Base-by-base conservation (phyloP, 2,329 filamentous ascomycete genomes). In the Chaetomium sp. region DNA sequence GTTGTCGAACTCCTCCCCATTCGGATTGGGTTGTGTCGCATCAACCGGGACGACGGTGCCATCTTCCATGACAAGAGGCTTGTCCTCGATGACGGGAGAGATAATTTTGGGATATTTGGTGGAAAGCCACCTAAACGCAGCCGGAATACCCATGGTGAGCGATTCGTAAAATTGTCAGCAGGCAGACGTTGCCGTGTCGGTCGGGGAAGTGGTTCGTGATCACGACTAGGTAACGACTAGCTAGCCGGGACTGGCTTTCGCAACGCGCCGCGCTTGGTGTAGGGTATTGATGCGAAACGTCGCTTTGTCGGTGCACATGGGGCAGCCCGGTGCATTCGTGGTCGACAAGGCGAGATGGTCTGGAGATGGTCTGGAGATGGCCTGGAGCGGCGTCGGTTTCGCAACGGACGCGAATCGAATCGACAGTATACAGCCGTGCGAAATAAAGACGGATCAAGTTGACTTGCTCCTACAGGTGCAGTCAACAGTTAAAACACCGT, bases 61-160 rank as follows among this genome's bases (percentile, higher is more conserved):
- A 83, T 97, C 92, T 10, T 85, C 84, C 77, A 98, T 87, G 69
- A 88, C 88, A 63, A 90, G 82, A 10, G 93, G 90, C 70, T 87
- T 83, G 68, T 97, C 92, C 81, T 99, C 95, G 63, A 93, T 85
- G 62, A 99, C 95, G 7, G 90, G 86, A 10, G 91, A 95, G 70
- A 98, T 91, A 75, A 98, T 99, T 81, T 98, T 98, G 67, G 95
- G 95, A 75, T 98, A 97, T 76, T 96, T 98, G 81, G 89, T 91
- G 78, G 92, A 96, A 66, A 98, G 88, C 93, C 93, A 99, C 85
- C 93, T 86, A 78, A 97, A 98, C 70, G 95, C 90, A 67, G 93
- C 93, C 71, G 93, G 93, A 74, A 97, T 93, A 90, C 93, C 93
- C 93, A 97, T 97, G 19, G 57, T 57, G 50, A 59, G 5, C 31